phyloP scores from a whole-genome alignment of 495 filamentous ascomycete genomes.

The Penicillium silybi region DNA sequence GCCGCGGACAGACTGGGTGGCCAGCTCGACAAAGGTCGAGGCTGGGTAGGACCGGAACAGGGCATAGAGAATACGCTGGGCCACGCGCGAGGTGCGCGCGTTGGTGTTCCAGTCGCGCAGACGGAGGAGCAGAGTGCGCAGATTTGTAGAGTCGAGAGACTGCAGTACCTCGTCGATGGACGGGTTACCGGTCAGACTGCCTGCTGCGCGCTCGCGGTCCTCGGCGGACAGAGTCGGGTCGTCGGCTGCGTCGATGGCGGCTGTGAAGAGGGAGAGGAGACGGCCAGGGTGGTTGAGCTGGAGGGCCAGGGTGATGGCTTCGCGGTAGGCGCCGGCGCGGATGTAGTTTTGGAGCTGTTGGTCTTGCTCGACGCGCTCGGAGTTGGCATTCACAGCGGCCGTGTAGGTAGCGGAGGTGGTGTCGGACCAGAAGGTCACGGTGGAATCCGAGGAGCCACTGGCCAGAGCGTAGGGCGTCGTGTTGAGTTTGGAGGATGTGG shows the following conservation, averaged over 20 bases:
- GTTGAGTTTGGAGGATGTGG: constrained; percentile 27
- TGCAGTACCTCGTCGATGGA: constrained; percentile 83
- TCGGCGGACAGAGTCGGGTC: constrained; percentile 25
- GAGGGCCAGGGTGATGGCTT: constrained; percentile 87
- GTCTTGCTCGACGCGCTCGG: constrained; percentile 83
- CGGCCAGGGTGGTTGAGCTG: constrained; percentile 89
- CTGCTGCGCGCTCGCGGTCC: constrained; percentile 22
- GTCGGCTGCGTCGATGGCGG: constrained; percentile 63
- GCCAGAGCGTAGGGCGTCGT: constrained; percentile 61
- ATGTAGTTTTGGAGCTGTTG: constrained; percentile 91
- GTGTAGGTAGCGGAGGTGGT: constrained; percentile 77
- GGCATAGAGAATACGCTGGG: constrained; percentile 79
- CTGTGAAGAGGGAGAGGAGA: constrained; percentile 75
- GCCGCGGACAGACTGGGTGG: constrained; percentile 35
- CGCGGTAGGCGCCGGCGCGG: constrained; percentile 75
- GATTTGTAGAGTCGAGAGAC: constrained; percentile 73
- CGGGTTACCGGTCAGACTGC: constrained; percentile 61
- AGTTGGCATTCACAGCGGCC: constrained; percentile 62
- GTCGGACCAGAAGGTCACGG: constrained; percentile 92
- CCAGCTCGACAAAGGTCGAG: constrained; percentile 63
- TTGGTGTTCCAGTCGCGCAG: constrained; percentile 97
- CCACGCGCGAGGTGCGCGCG: constrained; percentile 75
- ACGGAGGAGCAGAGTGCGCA: constrained; percentile 72
- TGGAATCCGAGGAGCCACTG: constrained; percentile 85
- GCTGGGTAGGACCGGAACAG: constrained; percentile 76